Percentiles rank a stretch among this genome's conserved stretches.
Evolutionary conservation across 805 yeast species (phyloP).

Genomic region (Wickerhamomyces rabaulensis): DNA sequence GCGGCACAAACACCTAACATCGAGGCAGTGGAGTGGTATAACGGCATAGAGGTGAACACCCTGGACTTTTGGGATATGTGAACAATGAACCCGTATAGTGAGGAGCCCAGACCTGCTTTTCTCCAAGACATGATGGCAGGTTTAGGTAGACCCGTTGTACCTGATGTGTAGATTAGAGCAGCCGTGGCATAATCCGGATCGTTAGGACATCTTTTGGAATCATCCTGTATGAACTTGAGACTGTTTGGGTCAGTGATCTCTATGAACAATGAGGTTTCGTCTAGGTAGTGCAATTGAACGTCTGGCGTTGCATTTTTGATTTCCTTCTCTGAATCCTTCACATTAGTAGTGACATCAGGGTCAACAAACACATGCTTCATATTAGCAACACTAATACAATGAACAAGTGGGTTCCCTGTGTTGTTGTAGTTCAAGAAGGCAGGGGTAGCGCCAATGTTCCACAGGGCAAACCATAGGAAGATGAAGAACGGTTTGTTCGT

Average conservation of each 20-base stretch:
- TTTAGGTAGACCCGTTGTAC: constrained; percentile 93
- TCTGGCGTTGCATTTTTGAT: constrained; percentile 32
- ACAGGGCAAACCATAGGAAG: constrained; percentile 75
- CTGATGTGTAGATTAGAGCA: constrained; percentile 81
- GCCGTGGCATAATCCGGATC: constrained; percentile 60
- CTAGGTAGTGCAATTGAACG: constrained; percentile 42
- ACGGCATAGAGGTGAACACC: constrained; percentile 89
- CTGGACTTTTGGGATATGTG: constrained; percentile 48
- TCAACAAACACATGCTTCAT: constrained; percentile 67
- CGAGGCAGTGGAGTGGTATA: constrained; percentile 93
- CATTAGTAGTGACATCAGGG: constrained; percentile 53
- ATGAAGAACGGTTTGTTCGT: constrained; percentile 82
- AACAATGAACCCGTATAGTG: constrained; percentile 65
- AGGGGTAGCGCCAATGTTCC: constrained; percentile 90
- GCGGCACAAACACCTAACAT: constrained; percentile 77
- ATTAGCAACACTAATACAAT: constrained; percentile 69
- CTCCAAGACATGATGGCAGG: constrained; percentile 93
- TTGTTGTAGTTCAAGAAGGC: constrained; percentile 83
- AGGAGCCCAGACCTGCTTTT: constrained; percentile 67
- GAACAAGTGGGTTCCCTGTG: constrained; percentile 66
- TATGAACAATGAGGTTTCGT: constrained; percentile 42
- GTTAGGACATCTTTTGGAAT: constrained; percentile 50
- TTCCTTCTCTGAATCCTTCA: constrained; percentile 42
- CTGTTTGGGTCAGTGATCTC: constrained; percentile 35
- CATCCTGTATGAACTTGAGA: constrained; percentile 50